Percentiles rank a stretch among this genome's conserved stretches.
These are phyloP conservation scores for Morella rubra DNA, from an alignment of 306 rosid species.

Conservation along the genomic window DNA sequence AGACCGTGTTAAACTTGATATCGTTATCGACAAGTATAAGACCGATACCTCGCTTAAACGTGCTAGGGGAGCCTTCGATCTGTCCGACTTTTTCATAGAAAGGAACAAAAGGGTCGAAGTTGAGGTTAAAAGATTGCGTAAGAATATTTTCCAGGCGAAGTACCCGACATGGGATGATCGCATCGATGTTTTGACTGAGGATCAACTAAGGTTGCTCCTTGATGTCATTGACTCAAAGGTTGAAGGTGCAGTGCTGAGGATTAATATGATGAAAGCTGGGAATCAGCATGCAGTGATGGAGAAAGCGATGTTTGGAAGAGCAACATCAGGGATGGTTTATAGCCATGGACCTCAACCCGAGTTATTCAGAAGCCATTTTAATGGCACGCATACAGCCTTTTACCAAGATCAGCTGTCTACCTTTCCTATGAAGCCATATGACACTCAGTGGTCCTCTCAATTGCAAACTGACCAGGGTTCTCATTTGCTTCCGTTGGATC, in stretches of 20 bases:
- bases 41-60: background rate
- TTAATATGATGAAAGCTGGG: constrained; percentile 16
- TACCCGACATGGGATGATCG: constrained; percentile 32
- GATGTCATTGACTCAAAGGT: constrained; percentile 14
- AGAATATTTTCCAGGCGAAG: background rate
- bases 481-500: background rate
- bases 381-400: background rate
- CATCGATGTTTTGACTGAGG: background rate
- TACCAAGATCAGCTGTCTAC: background rate
- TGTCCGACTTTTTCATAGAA: constrained; percentile 5
- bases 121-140: constrained; percentile 11
- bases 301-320: background rate
- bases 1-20: background rate
- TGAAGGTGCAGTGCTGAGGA: constrained; percentile 2
- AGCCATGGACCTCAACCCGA: background rate
- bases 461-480: background rate
- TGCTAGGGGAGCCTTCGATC: background rate
- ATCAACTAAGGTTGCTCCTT: background rate
- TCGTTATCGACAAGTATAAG: background rate
- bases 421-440: background rate
- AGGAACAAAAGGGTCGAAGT: constrained; percentile 16
- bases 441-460: background rate
- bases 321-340: background rate
- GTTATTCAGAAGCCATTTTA: constrained; percentile 1
- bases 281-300: background rate